These are phyloP conservation scores for Stachybotrys elegans DNA, from an alignment of 2,329 filamentous ascomycete genomes.

Conservation along the genomic window DNA sequence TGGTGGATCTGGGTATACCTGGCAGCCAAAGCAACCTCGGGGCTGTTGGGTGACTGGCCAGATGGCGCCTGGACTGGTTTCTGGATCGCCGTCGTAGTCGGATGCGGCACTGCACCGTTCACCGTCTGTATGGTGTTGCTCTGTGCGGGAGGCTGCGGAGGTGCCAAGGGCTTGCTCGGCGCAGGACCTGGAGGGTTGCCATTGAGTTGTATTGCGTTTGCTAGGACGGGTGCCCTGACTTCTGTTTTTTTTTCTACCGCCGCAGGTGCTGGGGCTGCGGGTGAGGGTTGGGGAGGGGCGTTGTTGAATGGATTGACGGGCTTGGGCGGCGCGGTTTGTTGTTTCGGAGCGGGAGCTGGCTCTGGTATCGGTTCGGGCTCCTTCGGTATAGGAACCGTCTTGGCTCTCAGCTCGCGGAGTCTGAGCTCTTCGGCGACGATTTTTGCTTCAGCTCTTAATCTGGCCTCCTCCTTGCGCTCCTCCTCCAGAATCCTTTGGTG, in stretches of 20 bases:
- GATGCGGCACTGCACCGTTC: too few species aligned
- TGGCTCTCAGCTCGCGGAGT: constrained; percentile 41
- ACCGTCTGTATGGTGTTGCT: too few species aligned
- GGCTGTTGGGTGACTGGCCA: constrained; percentile 7
- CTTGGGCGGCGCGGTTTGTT: neutral
- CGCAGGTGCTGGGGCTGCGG: neutral
- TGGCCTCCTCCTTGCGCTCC: constrained; percentile 41
- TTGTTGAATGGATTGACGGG: too few species aligned
- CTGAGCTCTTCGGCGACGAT: constrained; percentile 42
- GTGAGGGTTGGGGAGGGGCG: neutral
- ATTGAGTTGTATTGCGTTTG: too few species aligned
- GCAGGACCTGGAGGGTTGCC: too few species aligned
- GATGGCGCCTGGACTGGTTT: too few species aligned
- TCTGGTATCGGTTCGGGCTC: constrained; percentile 23
- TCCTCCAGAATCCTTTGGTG: constrained; percentile 36
- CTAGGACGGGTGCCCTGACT: too few species aligned
- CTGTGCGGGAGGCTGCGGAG: too few species aligned
- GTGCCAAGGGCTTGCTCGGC: too few species aligned
- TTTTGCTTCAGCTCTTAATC: constrained; percentile 37
- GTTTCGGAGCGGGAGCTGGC: constrained; percentile 5
- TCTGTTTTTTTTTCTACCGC: too few species aligned
- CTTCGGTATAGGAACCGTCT: constrained; percentile 38
- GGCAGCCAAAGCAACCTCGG: too few species aligned
- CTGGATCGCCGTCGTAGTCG: too few species aligned
- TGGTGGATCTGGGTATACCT: constrained; percentile 57